Base-by-base conservation (phyloP, 164 flowering plant species). In the Vitis vinifera region DNA sequence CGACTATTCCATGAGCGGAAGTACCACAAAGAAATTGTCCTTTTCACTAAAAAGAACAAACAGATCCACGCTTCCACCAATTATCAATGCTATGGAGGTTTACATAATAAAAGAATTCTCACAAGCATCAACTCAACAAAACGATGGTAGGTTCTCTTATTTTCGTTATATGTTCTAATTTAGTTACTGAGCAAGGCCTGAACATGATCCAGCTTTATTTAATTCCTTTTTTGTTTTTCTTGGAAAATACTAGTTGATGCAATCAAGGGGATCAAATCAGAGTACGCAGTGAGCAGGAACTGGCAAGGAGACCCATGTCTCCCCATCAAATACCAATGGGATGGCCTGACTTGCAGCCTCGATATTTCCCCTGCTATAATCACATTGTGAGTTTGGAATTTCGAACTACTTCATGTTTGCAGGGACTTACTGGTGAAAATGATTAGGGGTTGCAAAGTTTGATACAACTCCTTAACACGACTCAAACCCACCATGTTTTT, bases 291-390 rank as follows among this genome's bases (percentile, higher is more conserved):
- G 44, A 75, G 31, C 9, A 80, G 63, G 62, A 74, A 82, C 65
- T 87, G 88, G 91, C 75, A 76, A 57, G 88, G 87, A 27, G 89
- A 87, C 75, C 91, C 91, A 31, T 87, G 91, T 62, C 58, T 31
- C 8, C 91, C 91, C 0, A 16, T 23, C n/a, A 52, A 16, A 11
- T 80, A 63, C 69, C 10, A 30, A 1, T 87, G 91, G 91, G 70
- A 67, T 44, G 89, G 86, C n/a, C 51, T 87, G 14, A 70, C 66
- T 3, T 87, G 87, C 79, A 77, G 74, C 63, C 62, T 63, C 57
- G 16, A 59, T 44, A 68, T 59, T 27, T 9, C 69, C 19, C 74
- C 82, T 23, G 70, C 63, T 29, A 78, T 84, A 17, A 68, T 70
- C 14, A 71, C 78, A 44, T 67, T 84, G 87, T 82, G 70, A 77